Base-by-base conservation (phyloP, 2,329 filamentous ascomycete species). In the Aspergillus ruber region DNA sequence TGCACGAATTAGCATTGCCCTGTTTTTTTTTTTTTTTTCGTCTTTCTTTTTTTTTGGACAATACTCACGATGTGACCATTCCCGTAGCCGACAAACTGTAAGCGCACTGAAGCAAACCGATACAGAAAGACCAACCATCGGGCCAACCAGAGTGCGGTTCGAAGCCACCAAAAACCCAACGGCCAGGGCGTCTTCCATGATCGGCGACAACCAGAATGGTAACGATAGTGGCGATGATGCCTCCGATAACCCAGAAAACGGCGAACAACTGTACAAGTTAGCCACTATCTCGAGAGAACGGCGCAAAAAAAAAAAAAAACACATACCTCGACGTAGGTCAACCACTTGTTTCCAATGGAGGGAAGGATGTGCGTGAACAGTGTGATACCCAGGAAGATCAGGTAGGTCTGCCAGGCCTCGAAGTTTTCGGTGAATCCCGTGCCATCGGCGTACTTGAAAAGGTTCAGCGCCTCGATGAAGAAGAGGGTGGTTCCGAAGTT, bases 241-340 rank as follows among this genome's bases (percentile, higher is more conserved):
- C 81, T 1, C 75, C 75, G 1, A 71, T 76, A 0, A 84, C 86
- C 84, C 84, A 87, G 63, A 81, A 85, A 45, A 86, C 85, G 62
- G 79, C 80, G 69, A 89, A 86, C 8, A 85, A 88, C 83, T 84
- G 86, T 69, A 83, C 83, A 54, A 54, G 84, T 83, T 61, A 83
- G 83, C 29, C 27, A 43, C 25, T 3, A 29, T 13, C 39, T 44
- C 20, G 8, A 43, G 17, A 12, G 13, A 48, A 45, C 41, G 32
- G 20, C 44, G 39, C 40, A 35, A 45, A 33, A 41, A 17, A 15
- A 38, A 25, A 35, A 45, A 33, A 41, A 17, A 15, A 38, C 23
- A 71, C 83, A 72, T 74, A 88, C 84, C 71, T 90, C 86, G 48
- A 89, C 69, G 57, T 76, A 65, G 3, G 77, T 75, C 32, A 80